phyloP scores from a whole-genome alignment of 139 green algal species.

The Raphidocelis subcapitata region DNA sequence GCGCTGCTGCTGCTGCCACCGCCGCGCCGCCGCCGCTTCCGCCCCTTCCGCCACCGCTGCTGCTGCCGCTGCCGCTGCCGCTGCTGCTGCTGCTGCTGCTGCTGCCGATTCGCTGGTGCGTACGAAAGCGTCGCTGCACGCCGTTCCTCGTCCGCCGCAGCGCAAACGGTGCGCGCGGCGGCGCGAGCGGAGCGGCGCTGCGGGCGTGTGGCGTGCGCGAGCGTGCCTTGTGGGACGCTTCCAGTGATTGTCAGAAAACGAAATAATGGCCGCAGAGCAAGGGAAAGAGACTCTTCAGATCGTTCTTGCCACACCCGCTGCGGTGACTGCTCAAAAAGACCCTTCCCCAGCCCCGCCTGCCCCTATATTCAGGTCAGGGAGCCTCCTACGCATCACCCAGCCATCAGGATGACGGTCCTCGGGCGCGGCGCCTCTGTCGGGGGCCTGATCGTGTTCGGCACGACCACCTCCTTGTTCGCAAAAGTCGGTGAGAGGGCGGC shows the following conservation, averaged over 20 bases:
- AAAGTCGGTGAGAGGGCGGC: slow-evolving; percentile 71
- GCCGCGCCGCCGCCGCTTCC: background rate
- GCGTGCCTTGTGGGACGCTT: background rate
- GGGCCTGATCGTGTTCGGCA: slow-evolving; percentile 80
- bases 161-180: background rate
- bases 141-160: background rate
- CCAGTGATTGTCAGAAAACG: no score
- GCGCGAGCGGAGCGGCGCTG: background rate
- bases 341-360: no score
- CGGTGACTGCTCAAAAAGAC: no score
- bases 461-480: slow-evolving; percentile 74
- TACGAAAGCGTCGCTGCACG: background rate
- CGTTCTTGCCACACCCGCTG: no score
- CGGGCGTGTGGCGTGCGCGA: background rate
- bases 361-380: no score
- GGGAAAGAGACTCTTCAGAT: no score
- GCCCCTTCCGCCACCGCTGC: background rate
- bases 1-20: background rate
- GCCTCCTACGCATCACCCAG: no score
- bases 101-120: background rate
- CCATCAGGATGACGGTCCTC: background rate
- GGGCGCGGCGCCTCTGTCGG: slow-evolving; percentile 31
- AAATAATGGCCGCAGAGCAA: no score
- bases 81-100: background rate
- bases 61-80: background rate